Evolutionary conservation across 106 monocot genomes (phyloP), one percentile per base, ranked within the genome.

Genomic region (Alisma plantagoaquatica): DNA sequence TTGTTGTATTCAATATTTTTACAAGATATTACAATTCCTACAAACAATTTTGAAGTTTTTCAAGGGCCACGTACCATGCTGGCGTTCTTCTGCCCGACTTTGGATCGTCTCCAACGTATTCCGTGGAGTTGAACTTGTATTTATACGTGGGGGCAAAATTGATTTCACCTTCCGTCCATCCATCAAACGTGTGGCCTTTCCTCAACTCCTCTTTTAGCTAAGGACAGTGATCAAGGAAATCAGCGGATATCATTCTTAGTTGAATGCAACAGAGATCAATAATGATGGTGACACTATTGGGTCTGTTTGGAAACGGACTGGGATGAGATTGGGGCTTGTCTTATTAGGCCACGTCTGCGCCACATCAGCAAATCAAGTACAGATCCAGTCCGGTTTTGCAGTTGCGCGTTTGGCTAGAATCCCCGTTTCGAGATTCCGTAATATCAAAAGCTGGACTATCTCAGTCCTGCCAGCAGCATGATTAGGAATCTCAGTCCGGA

Each of bases 121-220:
- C 71, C 8, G 48, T 69, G 21, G 96, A 81, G 51, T 72, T 75
- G 11, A 75, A 33, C 35, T 73, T 81, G 23, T 84, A 96, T 53
- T 96, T 96, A 24, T 84, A 96, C 0, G 96, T 96, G 4, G 96
- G 96, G 1, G 89, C 69, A 32, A 96, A 96, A 35, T 89, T 53
- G 9, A 96, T 46, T 42, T 60, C 62, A 17, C 96, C 96, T 69
- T 96, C 96, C 3, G 68, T 69, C 88, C 89, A 96, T n/a, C 89
- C 89, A 61, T 88, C 96, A 43, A 96, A 96, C n/a, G 77, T 78
- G 15, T 71, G 66, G 1, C 81, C 81, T 66, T 84, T 79, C 49
- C 47, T 75, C 32, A 96, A 59, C 70, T 89, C 89, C 6, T 59
- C 49, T 46, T 33, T 89, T 58, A 96, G 61, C 89, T 96, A 24